These are phyloP conservation scores for Onygenales sp. DNA, from an alignment of 2,329 filamentous ascomycete species.

Conservation along the genomic window DNA sequence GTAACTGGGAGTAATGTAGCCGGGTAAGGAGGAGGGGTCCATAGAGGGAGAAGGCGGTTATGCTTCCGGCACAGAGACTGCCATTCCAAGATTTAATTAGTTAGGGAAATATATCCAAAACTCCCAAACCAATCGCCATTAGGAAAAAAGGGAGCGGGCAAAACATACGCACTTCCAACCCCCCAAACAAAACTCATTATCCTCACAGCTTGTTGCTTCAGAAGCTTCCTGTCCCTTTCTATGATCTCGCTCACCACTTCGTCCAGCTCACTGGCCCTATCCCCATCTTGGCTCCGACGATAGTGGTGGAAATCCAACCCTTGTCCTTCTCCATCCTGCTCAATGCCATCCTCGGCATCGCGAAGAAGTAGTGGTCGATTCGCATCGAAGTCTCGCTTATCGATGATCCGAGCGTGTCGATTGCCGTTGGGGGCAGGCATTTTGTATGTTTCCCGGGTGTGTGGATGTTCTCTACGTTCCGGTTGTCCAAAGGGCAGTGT, in stretches of 20 bases:
- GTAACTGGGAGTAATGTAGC: conserved; percentile 79
- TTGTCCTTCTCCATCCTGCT: conserved; percentile 1
- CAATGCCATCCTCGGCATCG: conserved; percentile 9
- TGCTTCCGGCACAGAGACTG: conserved; percentile 74
- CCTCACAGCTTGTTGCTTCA: conserved; percentile 44
- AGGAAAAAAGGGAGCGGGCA: background rate
- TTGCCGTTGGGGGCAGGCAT: background rate
- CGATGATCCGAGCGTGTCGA: conserved; percentile 15
- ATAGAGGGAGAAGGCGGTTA: conserved; percentile 90
- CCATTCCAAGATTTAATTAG: conserved; percentile 1
- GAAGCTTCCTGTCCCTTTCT: conserved; percentile 45
- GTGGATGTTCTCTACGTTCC: background rate
- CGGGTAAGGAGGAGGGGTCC: conserved; percentile 80
- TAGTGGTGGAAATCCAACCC: conserved; percentile 6
- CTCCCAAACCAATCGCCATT: background rate
- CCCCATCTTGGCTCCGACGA: conserved; percentile 5
- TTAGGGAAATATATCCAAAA: background rate
- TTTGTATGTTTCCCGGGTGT: background rate
- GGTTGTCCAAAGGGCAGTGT: background rate
- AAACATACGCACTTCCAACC: conserved; percentile 46
- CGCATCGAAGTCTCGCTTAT: conserved; percentile 39
- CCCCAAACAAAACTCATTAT: conserved; percentile 52
- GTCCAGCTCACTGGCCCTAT: conserved; percentile 40
- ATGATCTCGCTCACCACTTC: conserved; percentile 53
- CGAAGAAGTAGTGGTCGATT: conserved; percentile 24